Percentiles rank a stretch among this genome's conserved stretches.
Conservation (phyloP, 257 asterid species). For the Lavandula angustifolia region DNA sequence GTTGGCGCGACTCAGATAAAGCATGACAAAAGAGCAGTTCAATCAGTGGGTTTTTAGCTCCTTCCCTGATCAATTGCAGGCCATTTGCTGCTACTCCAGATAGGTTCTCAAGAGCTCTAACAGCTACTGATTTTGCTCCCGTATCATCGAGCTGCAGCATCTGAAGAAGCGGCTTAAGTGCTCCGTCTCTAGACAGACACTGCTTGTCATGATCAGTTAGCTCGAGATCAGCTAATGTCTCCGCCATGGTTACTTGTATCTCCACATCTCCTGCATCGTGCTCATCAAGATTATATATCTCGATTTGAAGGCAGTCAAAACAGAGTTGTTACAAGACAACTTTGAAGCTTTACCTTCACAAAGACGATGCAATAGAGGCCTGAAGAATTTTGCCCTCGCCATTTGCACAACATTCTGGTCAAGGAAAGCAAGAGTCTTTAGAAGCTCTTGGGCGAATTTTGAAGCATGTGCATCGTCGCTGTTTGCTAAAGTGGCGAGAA, state of each 20-base stretch:
- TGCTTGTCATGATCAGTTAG: conserved; percentile 49
- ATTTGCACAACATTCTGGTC: conserved; percentile 47
- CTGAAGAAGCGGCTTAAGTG: conserved; percentile 46
- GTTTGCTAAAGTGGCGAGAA: conserved; percentile 44
- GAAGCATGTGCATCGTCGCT: conserved; percentile 47
- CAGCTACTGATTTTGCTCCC: conserved; percentile 38
- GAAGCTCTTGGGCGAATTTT: conserved; percentile 35
- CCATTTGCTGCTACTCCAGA: conserved; percentile 43
- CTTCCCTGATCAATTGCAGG: conserved; percentile 42
- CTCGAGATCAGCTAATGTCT: conserved; percentile 44
- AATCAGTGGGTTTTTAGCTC: conserved; percentile 43
- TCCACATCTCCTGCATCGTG: conserved; percentile 32
- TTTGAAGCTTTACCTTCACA: conserved; percentile 40
- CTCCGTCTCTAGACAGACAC: conserved; percentile 41
- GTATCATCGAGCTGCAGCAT: conserved; percentile 35
- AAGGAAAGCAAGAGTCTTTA: conserved; percentile 40
- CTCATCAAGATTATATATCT: neutral
- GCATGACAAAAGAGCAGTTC: conserved; percentile 46
- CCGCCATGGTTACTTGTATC: conserved; percentile 41
- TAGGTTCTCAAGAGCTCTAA: conserved; percentile 45
- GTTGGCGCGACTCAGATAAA: conserved; percentile 34
- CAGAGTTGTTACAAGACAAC: neutral
- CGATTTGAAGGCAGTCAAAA: neutral
- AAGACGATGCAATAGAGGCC: conserved; percentile 44
- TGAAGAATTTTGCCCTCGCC: conserved; percentile 47